Conservation (phyloP, 495 filamentous ascomycete genomes). For the Annulohypoxylon maeteangense region DNA sequence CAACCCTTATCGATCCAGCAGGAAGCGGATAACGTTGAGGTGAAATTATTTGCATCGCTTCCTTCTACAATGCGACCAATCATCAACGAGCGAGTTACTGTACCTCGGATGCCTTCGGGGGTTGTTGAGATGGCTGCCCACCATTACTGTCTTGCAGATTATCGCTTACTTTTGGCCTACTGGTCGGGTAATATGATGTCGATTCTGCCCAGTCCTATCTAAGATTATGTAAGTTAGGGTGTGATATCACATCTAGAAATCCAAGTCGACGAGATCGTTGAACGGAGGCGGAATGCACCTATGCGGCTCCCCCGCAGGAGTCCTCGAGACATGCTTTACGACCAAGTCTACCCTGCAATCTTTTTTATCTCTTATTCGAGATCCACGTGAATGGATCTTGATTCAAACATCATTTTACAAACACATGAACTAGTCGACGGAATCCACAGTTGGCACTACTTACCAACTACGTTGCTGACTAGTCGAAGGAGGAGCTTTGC, state of each 20-base stretch:
- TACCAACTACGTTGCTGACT: not conserved
- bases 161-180: constrained; percentile 11
- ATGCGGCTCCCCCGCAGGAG: constrained; percentile 9
- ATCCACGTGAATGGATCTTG: not conserved
- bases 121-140: not conserved
- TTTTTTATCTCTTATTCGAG: not conserved
- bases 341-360: not conserved
- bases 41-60: constrained; percentile 10
- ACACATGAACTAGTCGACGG: not conserved
- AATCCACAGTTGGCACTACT: not conserved
- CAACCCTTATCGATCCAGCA: constrained; percentile 12
- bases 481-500: constrained; percentile 4
- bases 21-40: constrained; percentile 25
- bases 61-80: constrained; percentile 25
- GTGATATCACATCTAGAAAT: constrained; percentile 12
- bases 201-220: constrained; percentile 1
- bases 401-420: not conserved
- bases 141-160: constrained; percentile 7
- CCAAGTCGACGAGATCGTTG: not conserved
- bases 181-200: constrained; percentile 18
- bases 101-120: not conserved
- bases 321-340: not conserved
- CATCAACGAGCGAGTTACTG: not conserved
- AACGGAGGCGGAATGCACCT: not conserved
- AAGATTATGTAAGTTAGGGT: constrained; percentile 4